phyloP scores from a whole-genome alignment of 2,329 filamentous ascomycete genomes.

The Aspergillus pseudonomiae region DNA sequence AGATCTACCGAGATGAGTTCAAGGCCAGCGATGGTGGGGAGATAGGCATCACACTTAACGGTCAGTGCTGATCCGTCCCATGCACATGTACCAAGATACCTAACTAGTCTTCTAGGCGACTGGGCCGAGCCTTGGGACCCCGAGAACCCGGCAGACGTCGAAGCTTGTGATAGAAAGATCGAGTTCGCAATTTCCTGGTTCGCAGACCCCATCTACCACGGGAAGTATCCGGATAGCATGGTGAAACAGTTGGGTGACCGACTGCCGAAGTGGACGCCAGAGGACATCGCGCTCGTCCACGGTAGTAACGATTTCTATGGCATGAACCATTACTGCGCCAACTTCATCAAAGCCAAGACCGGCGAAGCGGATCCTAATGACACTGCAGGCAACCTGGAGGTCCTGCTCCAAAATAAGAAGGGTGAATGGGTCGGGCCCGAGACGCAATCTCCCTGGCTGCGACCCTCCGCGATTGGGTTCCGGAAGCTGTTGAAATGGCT shows the following conservation, averaged over 20 bases:
- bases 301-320: conserved; percentile 94
- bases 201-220: conserved; percentile 82
- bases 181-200: conserved; percentile 90
- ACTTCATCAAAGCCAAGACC: conserved; percentile 77
- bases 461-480: conserved; percentile 75
- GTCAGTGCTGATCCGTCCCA: conserved; percentile 39
- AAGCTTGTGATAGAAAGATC: conserved; percentile 77
- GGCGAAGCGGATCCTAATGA: conserved; percentile 66
- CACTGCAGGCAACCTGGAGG: conserved; percentile 74
- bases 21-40: conserved; percentile 71
- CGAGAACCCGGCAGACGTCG: conserved; percentile 71
- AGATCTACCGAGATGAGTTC: conserved; percentile 81
- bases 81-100: background rate
- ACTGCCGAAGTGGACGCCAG: conserved; percentile 72
- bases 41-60: conserved; percentile 87
- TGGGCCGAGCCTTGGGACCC: conserved; percentile 82
- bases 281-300: conserved; percentile 73
- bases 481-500: conserved; percentile 76
- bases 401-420: conserved; percentile 69
- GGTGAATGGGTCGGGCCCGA: conserved; percentile 77
- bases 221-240: conserved; percentile 84
- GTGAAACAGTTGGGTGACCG: conserved; percentile 76
- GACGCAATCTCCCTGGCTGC: conserved; percentile 81
- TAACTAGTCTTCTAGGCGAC: conserved; percentile 58
- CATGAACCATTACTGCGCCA: conserved; percentile 92